Percentiles rank a stretch among this genome's conserved stretches.
These are phyloP conservation scores for Coemansia sp. DNA, from an alignment of 192 early-diverging fungal genomes.

Conservation along the genomic window DNA sequence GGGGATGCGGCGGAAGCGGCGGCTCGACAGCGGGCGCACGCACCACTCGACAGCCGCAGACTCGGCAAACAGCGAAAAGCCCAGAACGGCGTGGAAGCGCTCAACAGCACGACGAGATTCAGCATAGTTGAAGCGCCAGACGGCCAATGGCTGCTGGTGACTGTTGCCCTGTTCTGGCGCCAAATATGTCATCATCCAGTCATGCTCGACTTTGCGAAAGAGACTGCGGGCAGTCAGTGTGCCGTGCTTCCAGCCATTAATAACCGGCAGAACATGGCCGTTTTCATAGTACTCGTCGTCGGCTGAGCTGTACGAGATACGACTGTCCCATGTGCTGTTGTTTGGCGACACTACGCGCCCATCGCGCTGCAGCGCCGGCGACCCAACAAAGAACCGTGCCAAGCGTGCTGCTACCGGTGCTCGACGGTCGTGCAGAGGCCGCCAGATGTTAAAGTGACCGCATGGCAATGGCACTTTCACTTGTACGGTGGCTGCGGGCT, in stretches of 20 bases:
- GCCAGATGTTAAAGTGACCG: conserved; percentile 51
- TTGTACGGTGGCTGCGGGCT: conserved; percentile 6
- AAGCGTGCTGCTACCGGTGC: conserved; percentile 27
- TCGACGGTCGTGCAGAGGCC: conserved; percentile 27
- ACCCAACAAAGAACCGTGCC: conserved; percentile 20
- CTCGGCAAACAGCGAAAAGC: conserved; percentile 29
- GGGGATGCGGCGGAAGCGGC: conserved; percentile 18
- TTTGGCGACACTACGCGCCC: background rate
- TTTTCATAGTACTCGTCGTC: conserved; percentile 58
- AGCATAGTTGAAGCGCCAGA: conserved; percentile 52
- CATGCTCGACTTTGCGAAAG: conserved; percentile 52
- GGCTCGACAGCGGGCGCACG: conserved; percentile 42
- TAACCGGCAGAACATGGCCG: conserved; percentile 39
- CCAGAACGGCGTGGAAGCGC: conserved; percentile 25
- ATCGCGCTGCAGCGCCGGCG: background rate
- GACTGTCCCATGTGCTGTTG: conserved; percentile 31
- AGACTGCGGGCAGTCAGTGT: conserved; percentile 14
- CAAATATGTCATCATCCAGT: conserved; percentile 50
- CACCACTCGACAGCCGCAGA: conserved; percentile 39
- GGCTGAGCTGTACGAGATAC: conserved; percentile 50
- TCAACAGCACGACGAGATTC: conserved; percentile 25
- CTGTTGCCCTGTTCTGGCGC: conserved; percentile 14
- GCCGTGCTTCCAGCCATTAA: conserved; percentile 44
- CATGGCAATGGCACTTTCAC: conserved; percentile 40
- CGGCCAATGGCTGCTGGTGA: conserved; percentile 11